Base-by-base conservation (phyloP, 768 basidiomycete species). In the Leccinum rimulosum region DNA sequence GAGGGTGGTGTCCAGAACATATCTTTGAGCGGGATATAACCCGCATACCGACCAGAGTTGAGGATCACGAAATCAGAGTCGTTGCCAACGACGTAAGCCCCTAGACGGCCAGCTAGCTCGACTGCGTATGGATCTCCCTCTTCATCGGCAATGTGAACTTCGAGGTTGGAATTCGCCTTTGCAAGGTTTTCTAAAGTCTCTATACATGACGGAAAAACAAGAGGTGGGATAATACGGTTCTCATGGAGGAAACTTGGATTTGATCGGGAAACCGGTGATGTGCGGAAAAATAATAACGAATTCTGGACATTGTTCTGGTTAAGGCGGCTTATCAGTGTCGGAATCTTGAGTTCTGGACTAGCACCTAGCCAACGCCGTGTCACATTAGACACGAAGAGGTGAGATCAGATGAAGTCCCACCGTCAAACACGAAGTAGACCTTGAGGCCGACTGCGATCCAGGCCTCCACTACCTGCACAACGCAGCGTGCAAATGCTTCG, bases 61-160 rank as follows among this genome's bases (percentile, higher is more conserved):
- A 92, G 74, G 55, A 94, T 80, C 52, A 89, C 84, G 62, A 89
- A 94, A 70, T 94, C 92, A 3, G 91, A 93, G 75, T 94, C 92
- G 60, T 80, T 85, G 25, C 87, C 89, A 0, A 85, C 79, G 50
- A 94, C 89, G 63, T 87, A 93, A 35, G 83, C 92, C 9, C 81
- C 79, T 11, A 92, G 72, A 51, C 82, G 80, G 14, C 84, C 91
- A 10, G 92, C 92, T 8, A 94, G 78, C 64, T 91, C 91, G 6
- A 93, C 91, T n/a, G 88, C 85, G 64, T 84, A 91, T 3, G 89
- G 88, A 70, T 93, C 91, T 10, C 84, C 89, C 70, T 93, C 91
- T 71, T 86, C 86, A 64, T 93, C 90, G 6, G 91, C 90, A 61
- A 87, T 86, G 70, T 88, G 83, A 7, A 91, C 64, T 43, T 84